phyloP scores from a whole-genome alignment of 768 basidiomycete genomes.

The Porpolomopsis calyptriformis region DNA sequence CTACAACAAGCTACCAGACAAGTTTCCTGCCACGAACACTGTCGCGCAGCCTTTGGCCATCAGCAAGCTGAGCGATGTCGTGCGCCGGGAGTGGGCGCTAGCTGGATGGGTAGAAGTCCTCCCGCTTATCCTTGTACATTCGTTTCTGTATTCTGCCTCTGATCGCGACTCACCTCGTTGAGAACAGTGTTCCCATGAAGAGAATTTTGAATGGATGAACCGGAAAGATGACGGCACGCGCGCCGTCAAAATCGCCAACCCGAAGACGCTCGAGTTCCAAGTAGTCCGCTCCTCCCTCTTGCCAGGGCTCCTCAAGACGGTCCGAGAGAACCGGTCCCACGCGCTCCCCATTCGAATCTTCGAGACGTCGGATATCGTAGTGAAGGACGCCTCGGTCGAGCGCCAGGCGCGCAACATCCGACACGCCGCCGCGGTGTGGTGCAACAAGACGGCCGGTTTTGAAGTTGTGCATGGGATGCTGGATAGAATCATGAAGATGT shows the following conservation, averaged over 20 bases:
- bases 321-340: slow-evolving; percentile 93
- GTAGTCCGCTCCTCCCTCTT: slow-evolving; percentile 93
- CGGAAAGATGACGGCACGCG: slow-evolving; percentile 68
- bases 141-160: background rate
- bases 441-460: slow-evolving; percentile 94
- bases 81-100: slow-evolving; percentile 84
- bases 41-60: slow-evolving; percentile 87
- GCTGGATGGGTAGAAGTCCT: slow-evolving; percentile 95
- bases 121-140: slow-evolving; percentile 79
- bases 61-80: slow-evolving; percentile 80
- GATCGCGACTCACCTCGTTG: slow-evolving; percentile 1
- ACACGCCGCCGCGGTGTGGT: slow-evolving; percentile 86
- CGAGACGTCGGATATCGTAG: slow-evolving; percentile 86
- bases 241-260: slow-evolving; percentile 90
- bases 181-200: slow-evolving; percentile 89
- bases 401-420: slow-evolving; percentile 82
- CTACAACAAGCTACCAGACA: slow-evolving; percentile 90
- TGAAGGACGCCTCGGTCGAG: slow-evolving; percentile 72
- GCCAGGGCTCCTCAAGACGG: slow-evolving; percentile 91
- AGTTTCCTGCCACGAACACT: slow-evolving; percentile 88
- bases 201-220: slow-evolving; percentile 94
- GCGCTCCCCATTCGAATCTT: slow-evolving; percentile 88
- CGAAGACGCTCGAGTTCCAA: slow-evolving; percentile 96
- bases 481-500: slow-evolving; percentile 91
- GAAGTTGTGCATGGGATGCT: slow-evolving; percentile 93